phyloP scores from a whole-genome alignment of 306 rosid genomes.

The Quercus robur region DNA sequence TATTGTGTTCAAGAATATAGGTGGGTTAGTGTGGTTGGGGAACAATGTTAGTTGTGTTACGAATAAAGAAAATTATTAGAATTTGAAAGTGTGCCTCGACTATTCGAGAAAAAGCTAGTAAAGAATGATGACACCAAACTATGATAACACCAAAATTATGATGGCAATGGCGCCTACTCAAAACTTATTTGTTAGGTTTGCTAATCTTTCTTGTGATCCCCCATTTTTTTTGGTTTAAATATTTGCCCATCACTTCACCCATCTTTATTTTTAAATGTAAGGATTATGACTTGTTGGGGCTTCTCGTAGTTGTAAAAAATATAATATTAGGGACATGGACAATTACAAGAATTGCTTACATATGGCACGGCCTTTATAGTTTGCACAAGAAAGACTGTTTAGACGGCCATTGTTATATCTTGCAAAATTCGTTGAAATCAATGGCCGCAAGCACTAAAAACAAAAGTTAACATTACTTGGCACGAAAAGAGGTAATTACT shows the following conservation, averaged over 20 bases:
- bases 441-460: not conserved
- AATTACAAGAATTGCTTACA: not conserved
- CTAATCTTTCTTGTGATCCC: not conserved
- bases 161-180: not conserved
- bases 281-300: not conserved
- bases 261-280: not conserved
- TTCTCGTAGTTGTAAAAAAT: not conserved
- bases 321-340: not conserved
- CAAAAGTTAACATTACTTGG: not conserved
- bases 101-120: not conserved
- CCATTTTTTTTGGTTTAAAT: not conserved
- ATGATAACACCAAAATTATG: not conserved
- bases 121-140: not conserved
- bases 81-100: not conserved
- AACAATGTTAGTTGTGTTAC: not conserved
- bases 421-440: not conserved
- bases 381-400: not conserved
- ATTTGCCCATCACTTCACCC: not conserved
- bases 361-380: not conserved
- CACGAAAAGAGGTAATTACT: not conserved
- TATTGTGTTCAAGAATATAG: no score
- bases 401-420: not conserved
- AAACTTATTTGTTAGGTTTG: not conserved
- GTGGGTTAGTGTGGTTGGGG: not conserved
- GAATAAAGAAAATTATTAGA: not conserved